Evolutionary conservation across 2,329 filamentous ascomycete genomes (phyloP), one percentile per base, ranked within the genome.

Genomic region (Fusarium sp.): DNA sequence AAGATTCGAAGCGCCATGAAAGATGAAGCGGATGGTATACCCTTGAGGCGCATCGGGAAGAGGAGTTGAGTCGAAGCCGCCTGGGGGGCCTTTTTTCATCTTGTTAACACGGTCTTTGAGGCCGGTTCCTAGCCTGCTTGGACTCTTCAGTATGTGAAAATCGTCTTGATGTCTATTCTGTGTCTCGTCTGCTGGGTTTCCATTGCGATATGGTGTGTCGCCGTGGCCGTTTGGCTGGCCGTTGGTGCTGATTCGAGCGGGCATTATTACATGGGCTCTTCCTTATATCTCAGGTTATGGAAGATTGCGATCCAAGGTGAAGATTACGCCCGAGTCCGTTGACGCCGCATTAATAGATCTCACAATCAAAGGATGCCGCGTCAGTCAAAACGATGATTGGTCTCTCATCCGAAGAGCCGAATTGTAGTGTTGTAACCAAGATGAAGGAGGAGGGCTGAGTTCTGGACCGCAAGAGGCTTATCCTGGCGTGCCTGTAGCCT

Each of bases 21-120:
- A 92, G 46, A 87, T 93, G 77, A 98, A 89, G 72, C 88, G 90
- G 63, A 97, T 73, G 0, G 92, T 97, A 77, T 90, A 97, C 23
- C 93, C 93, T 8, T 88, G 87, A 9, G 89, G 88, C 5, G 86
- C 87, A 68, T 84, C 77, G 0, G 92, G 91, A 9, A 97, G 80
- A 2, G 92, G 91, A 1, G 92, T 96, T 32, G 79, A 75, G 75
- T 96, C 93, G 73, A 86, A 95, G 31, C 93, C 93, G 27, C 93
- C 93, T 0, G 88, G 84, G 0, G 91, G 91, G 10, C 67, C 67
- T 33, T 71, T 71, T 38, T 70, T 73, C 13, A 65, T 50, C 14
- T 67, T 49, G 42, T 69, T 67, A 41, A 71, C 58, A 25, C 65
- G 57, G 6, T 69, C 61, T 43, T 71, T 74, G 17, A 73, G 42